Conservation (phyloP, 495 filamentous ascomycete genomes). For the Podospora sp. region DNA sequence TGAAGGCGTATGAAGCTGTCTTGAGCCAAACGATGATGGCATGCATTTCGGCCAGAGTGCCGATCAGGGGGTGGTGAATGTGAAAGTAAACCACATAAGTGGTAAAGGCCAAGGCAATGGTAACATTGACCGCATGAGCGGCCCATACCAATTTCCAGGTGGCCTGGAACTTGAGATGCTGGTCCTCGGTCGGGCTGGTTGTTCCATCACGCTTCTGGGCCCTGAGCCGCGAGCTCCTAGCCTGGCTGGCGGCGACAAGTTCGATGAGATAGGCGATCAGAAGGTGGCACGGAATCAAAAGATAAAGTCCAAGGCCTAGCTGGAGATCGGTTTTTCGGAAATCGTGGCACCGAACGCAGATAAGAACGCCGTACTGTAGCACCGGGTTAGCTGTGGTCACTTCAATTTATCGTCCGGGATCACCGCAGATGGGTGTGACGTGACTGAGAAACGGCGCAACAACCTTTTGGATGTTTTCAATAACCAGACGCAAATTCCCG, state of each 20-base stretch:
- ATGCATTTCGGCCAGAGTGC: conserved; percentile 86
- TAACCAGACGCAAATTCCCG: conserved; percentile 87
- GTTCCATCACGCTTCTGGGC: conserved; percentile 58
- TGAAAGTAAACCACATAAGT: conserved; percentile 83
- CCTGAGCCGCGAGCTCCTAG: conserved; percentile 64
- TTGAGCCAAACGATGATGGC: conserved; percentile 96
- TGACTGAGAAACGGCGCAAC: conserved; percentile 20
- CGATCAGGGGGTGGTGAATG: conserved; percentile 91
- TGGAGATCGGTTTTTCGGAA: conserved; percentile 78
- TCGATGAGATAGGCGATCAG: conserved; percentile 89
- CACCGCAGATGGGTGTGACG: not conserved
- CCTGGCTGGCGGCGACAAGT: conserved; percentile 72
- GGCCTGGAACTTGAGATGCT: conserved; percentile 61
- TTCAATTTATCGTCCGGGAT: conserved; percentile 1
- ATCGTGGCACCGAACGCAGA: conserved; percentile 88
- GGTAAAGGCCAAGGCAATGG: conserved; percentile 77
- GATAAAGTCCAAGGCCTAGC: conserved; percentile 73
- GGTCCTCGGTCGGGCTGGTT: conserved; percentile 55
- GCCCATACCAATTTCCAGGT: conserved; percentile 79
- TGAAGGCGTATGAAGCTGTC: conserved; percentile 92
- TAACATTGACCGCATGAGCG: conserved; percentile 79
- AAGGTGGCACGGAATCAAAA: conserved; percentile 85
- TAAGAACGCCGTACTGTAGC: conserved; percentile 84
- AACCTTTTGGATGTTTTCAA: conserved; percentile 97
- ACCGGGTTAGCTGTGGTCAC: conserved; percentile 23